A percentile compares a stretch with the other conserved stretches of the same genome.
Evolutionary conservation across 2,329 filamentous ascomycete species (phyloP).

Genomic region (Neospermospora avenae): DNA sequence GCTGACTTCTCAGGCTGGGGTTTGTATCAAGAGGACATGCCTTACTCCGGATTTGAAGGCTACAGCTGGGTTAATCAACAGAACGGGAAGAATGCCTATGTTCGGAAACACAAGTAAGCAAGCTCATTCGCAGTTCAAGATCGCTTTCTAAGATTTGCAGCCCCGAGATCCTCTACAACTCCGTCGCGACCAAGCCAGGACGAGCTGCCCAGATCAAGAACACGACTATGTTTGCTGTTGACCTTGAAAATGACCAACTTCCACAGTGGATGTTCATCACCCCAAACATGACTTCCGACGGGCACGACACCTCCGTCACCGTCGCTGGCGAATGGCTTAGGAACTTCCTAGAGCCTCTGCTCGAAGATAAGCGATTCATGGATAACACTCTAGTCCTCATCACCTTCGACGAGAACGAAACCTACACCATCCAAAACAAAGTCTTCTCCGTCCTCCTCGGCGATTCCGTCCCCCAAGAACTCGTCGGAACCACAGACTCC

Average conservation of each 20-base stretch:
- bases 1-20: constrained; percentile 47
- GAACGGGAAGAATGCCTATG: constrained; percentile 69
- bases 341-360: constrained; percentile 65
- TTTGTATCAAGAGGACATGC: constrained; percentile 75
- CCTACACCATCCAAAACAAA: constrained; percentile 63
- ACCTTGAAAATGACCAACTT: constrained; percentile 59
- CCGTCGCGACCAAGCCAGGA: constrained; percentile 54
- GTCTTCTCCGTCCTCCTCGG: constrained; percentile 71
- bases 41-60: constrained; percentile 71
- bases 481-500: constrained; percentile 64
- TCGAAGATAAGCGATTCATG: constrained; percentile 69
- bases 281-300: constrained; percentile 73
- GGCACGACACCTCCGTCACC: constrained; percentile 70
- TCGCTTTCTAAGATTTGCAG: constrained; percentile 10
- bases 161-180: constrained; percentile 62
- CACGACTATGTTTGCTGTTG: constrained; percentile 63
- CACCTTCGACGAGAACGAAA: constrained; percentile 77
- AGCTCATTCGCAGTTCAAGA: neutral
- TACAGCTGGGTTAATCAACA: constrained; percentile 59
- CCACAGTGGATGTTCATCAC: constrained; percentile 58
- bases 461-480: constrained; percentile 63
- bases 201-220: constrained; percentile 72
- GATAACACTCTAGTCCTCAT: constrained; percentile 71
- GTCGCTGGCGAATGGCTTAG: constrained; percentile 66
- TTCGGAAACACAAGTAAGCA: constrained; percentile 73